These are phyloP conservation scores for Entrophospora sp. DNA, from an alignment of 192 early-diverging fungal species.

Conservation along the genomic window DNA sequence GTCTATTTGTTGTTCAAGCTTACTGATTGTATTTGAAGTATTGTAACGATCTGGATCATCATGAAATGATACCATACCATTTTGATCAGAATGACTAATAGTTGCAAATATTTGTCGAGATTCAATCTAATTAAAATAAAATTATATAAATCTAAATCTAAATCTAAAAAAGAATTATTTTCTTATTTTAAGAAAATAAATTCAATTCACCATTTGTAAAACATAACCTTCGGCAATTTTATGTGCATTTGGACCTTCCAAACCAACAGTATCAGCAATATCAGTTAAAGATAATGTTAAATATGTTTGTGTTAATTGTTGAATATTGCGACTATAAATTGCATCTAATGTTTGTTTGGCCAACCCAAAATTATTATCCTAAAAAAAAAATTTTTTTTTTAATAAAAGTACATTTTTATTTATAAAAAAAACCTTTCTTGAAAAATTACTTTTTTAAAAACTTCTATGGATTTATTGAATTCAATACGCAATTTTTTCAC, in stretches of 20 bases:
- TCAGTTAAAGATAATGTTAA: constrained; percentile 60
- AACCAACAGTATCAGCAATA: constrained; percentile 52
- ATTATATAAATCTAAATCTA: too few relatives aligned
- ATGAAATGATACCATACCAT: constrained; percentile 64
- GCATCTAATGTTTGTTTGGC: constrained; percentile 40
- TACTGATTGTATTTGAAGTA: constrained; percentile 29
- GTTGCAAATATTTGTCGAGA: constrained; percentile 41
- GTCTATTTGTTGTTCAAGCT: constrained; percentile 40
- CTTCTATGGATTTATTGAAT: constrained; percentile 29
- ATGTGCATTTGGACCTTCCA: constrained; percentile 27
- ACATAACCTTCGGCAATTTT: constrained; percentile 46
- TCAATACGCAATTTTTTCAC: constrained; percentile 33
- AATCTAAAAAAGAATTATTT: too few relatives aligned
- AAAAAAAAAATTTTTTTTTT: too few relatives aligned
- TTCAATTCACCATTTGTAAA: constrained; percentile 46
- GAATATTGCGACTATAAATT: constrained; percentile 48
- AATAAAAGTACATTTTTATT: too few relatives aligned
- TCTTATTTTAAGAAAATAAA: neutral
- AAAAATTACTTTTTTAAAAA: constrained; percentile 28
- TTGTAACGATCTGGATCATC: constrained; percentile 46
- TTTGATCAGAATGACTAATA: constrained; percentile 34
- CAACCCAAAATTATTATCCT: constrained; percentile 59
- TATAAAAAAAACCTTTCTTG: too few relatives aligned
- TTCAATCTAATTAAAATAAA: constrained; percentile 36
- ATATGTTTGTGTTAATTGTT: constrained; percentile 68